Base-by-base conservation (phyloP, 2,329 filamentous ascomycete species). In the Mycosphaerella arachidis region DNA sequence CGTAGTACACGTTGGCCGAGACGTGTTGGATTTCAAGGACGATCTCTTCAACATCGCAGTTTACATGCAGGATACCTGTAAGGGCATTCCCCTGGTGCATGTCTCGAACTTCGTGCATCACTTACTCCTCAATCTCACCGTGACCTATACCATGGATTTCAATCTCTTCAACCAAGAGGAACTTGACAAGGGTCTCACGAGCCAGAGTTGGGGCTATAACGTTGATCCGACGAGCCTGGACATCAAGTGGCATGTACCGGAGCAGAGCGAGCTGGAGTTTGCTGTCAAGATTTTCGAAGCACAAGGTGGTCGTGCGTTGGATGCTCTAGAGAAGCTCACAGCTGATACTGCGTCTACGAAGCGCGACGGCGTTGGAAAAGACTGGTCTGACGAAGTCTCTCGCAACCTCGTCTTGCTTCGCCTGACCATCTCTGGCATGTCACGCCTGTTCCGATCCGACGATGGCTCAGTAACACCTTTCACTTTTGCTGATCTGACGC, bases 31-130 rank as follows among this genome's bases (percentile, higher is more conserved):
- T 62, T 95, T 96, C 80, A 91, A 92, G 75, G 81, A 91, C 54
- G 90, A 97, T 53, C 84, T 99, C 1, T 90, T 96, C 65, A 89
- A 91, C 63, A 93, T 99, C 73, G 92, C 93, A 12, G 82, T 89
- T 57, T 97, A 93, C 76, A 97, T 99, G 93, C 94, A 99, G 74
- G 86, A 94, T 68, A 93, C 91, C 71, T 99, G 94, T 75, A 88
- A 90, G 68, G 94, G 94, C 24, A 87, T 97, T 61, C 92, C 94
- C 0, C 96, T 94, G 1, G 92, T 97, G 50, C 91, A 99, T 74
- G 89, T 97, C 45, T 97, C 93, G 60, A 99, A 99, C 76, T 97
- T 92, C 74, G 92, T 97, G 58, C 94, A 99, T 75, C 95, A 99
- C 74, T 82, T 99, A 40, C 82, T 99, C 13, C 86, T 99, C 64